A percentile compares a stretch with the other conserved stretches of the same genome.
These are phyloP conservation scores for Magnaporthiopsis incrustans DNA, from an alignment of 2,329 filamentous ascomycete species.

Conservation along the genomic window DNA sequence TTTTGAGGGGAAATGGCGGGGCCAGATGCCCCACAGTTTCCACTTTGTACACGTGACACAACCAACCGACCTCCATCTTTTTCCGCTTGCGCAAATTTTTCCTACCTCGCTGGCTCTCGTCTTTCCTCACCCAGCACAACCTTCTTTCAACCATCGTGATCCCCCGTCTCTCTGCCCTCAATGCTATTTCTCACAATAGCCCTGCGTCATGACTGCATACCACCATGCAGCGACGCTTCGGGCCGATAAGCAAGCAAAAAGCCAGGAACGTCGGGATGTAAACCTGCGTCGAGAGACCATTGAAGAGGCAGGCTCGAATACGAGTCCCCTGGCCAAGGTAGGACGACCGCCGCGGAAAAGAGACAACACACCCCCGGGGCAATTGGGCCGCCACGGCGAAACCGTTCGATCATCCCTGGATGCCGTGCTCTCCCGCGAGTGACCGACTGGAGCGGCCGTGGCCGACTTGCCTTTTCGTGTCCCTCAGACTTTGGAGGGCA, in stretches of 20 bases:
- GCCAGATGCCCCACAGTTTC: background rate
- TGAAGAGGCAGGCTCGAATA: background rate
- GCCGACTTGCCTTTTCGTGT: too few relatives aligned
- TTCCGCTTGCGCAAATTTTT: background rate
- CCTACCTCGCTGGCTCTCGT: background rate
- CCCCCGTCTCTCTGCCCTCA: background rate
- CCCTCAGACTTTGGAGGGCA: background rate
- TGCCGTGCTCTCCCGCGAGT: background rate
- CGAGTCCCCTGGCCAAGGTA: background rate
- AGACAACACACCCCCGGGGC: background rate
- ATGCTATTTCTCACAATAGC: too few relatives aligned
- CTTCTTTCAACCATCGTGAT: background rate
- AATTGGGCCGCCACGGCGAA: background rate
- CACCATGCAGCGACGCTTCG: too few relatives aligned
- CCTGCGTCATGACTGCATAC: background rate
- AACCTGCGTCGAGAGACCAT: background rate
- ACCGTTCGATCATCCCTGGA: background rate
- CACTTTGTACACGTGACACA: conserved; percentile 2
- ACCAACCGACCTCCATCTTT: background rate
- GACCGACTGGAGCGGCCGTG: background rate
- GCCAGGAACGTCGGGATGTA: background rate
- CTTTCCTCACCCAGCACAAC: background rate
- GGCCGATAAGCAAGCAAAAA: background rate
- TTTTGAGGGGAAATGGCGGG: background rate
- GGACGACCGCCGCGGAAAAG: background rate